Conservation (phyloP, 805 yeast genomes). For the Zygosaccharomyces bailii region DNA sequence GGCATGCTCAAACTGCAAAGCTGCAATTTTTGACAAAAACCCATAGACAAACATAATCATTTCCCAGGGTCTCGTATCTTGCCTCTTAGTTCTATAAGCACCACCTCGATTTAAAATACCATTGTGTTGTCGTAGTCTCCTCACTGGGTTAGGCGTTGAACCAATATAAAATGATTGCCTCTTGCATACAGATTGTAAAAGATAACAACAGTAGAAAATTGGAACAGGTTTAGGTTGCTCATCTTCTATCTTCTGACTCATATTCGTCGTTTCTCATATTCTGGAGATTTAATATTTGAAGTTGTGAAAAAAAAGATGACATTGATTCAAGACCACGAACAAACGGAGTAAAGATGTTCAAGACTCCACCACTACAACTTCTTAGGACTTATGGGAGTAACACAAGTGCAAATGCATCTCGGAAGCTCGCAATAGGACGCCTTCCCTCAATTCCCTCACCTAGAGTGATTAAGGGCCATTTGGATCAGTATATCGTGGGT, state of each 20-base stretch:
- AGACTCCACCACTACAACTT: not conserved
- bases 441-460: constrained; percentile 45
- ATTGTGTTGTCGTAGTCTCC: constrained; percentile 74
- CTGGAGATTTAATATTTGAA: too few relatives aligned
- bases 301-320: not conserved
- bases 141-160: constrained; percentile 71
- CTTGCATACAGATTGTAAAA: constrained; percentile 57
- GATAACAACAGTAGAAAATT: constrained; percentile 64
- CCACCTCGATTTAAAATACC: constrained; percentile 63
- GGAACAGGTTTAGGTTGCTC: not conserved
- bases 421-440: constrained; percentile 16
- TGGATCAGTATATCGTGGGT: constrained; percentile 54
- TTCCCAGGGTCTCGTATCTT: constrained; percentile 69
- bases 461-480: constrained; percentile 40
- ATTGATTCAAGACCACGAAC: not conserved
- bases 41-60: constrained; percentile 63
- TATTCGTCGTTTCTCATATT: not conserved
- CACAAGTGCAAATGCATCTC: constrained; percentile 15
- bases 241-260: not conserved
- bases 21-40: constrained; percentile 64
- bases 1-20: constrained; percentile 81
- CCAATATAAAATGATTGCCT: constrained; percentile 69
- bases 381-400: not conserved
- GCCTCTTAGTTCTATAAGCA: constrained; percentile 60
- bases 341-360: not conserved